These are phyloP conservation scores for Phoma sp. DNA, from an alignment of 2,329 filamentous ascomycete genomes.

Conservation along the genomic window DNA sequence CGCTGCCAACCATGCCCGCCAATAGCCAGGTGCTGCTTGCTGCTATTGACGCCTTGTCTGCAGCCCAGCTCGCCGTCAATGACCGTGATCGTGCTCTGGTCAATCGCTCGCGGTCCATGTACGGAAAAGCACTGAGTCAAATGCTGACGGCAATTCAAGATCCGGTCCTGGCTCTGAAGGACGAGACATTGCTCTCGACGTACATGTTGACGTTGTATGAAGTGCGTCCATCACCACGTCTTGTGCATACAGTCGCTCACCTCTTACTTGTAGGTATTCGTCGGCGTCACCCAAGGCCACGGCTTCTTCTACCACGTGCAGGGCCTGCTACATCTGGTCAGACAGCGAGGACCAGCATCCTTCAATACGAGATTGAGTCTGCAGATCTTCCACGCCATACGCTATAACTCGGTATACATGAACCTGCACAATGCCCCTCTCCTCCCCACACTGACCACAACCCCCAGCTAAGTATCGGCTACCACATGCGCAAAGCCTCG, in stretches of 20 bases:
- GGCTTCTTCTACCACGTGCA: constrained; percentile 49
- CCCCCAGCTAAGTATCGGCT: constrained; percentile 42
- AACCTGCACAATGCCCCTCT: not conserved
- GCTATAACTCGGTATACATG: constrained; percentile 42
- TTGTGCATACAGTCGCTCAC: not conserved
- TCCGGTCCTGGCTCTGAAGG: constrained; percentile 34
- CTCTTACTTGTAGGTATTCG: constrained; percentile 35
- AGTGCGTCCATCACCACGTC: constrained; percentile 14
- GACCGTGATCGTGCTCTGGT: constrained; percentile 39
- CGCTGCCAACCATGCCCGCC: constrained; percentile 39
- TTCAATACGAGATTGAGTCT: constrained; percentile 39
- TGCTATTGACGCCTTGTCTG: constrained; percentile 43
- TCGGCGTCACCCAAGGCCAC: constrained; percentile 41
- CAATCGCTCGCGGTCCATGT: constrained; percentile 44
- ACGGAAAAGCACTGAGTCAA: constrained; percentile 42
- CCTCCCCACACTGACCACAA: constrained; percentile 12
- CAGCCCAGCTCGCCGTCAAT: constrained; percentile 43
- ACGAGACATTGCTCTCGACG: constrained; percentile 45
- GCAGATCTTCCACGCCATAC: constrained; percentile 44
- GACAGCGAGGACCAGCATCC: constrained; percentile 40
- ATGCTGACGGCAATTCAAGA: constrained; percentile 41
- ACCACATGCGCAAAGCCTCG: constrained; percentile 43
- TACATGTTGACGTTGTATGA: constrained; percentile 46
- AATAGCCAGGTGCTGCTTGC: constrained; percentile 40
- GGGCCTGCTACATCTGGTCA: constrained; percentile 41